Evolutionary conservation across 1,139 yeast species (phyloP), one percentile per base, ranked within the genome.

Genomic region (Candida freyschussii): DNA sequence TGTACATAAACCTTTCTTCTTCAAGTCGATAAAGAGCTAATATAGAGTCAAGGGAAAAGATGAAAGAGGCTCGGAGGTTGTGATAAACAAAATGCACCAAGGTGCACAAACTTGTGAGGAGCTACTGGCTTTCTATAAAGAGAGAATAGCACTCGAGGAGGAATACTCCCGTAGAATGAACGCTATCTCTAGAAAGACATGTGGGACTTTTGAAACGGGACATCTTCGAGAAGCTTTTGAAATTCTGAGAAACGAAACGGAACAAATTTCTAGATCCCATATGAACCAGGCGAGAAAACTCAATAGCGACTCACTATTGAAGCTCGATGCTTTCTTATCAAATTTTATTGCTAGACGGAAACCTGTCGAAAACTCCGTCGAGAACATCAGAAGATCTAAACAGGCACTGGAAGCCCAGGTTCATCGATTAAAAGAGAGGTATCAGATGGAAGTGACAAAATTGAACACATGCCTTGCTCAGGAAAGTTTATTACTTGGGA

Each of bases 401-500:
- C 36, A 34, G 33, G 26, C 36, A 1, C 19, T 37, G 21, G 34
- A 36, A 14, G 13, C 24, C 13, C 35, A 60, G 23, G 69, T 66
- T 9, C 65, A 63, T 29, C 62, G 60, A 37, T 52, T 67, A 11
- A 70, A 79, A 39, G 63, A 63, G 26, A 68, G 68, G 41, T 85
- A 72, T 56, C 77, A 76, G 43, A 59, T 62, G 10, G 84, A 75
- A 32, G 76, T 82, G 53, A 61, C 68, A 26, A 75, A 69, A 46
- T 62, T 80, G 37, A 78, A 78, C 45, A 69, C 80, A 2, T 66
- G 67, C 34, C 63, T 67, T 29, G 76, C 86, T 13, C 76, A 79
- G 50, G 74, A 78, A 44, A 80, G 80, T 44, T 68, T 89, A 12
- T 69, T 91, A 21, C 78, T 91, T 65, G 93, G 93, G 10, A 76